These are phyloP conservation scores for Barnettozyma botsteinii DNA, from an alignment of 805 yeast species.

Conservation along the genomic window DNA sequence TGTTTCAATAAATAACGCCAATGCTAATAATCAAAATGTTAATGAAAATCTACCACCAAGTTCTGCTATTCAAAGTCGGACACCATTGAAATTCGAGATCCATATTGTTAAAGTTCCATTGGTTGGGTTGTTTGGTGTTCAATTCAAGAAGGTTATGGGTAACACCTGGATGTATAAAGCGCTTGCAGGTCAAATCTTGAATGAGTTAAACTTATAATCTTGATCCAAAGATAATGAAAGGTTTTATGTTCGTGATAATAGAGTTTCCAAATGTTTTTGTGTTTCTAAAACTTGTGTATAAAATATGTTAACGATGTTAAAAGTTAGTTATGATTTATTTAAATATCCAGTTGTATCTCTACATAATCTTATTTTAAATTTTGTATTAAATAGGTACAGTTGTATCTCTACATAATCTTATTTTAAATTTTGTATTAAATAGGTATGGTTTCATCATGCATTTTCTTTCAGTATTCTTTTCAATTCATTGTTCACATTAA, in stretches of 20 bases:
- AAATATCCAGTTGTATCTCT: too few relatives aligned
- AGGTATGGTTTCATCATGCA: background rate
- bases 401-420: too few relatives aligned
- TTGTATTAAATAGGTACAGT: too few relatives aligned
- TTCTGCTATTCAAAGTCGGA: constrained; percentile 29
- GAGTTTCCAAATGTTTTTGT: too few relatives aligned
- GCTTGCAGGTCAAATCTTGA: constrained; percentile 75
- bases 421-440: background rate
- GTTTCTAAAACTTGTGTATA: too few relatives aligned
- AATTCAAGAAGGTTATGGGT: constrained; percentile 88
- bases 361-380: background rate
- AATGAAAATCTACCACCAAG: constrained; percentile 1
- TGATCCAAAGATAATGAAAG: background rate
- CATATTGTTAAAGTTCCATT: constrained; percentile 89
- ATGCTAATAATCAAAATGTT: background rate
- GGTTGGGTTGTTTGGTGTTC: constrained; percentile 87
- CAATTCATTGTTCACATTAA: constrained; percentile 9
- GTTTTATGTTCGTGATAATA: too few relatives aligned
- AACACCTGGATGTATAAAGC: constrained; percentile 94
- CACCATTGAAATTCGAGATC: constrained; percentile 83
- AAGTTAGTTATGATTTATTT: background rate
- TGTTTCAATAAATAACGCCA: constrained; percentile 2
- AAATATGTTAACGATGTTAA: background rate
- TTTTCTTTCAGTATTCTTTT: background rate
- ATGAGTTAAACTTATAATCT: constrained; percentile 22